A percentile compares a stretch with the other conserved stretches of the same genome.
Conservation (phyloP, 768 basidiomycete species). For the Amanita muscaria region DNA sequence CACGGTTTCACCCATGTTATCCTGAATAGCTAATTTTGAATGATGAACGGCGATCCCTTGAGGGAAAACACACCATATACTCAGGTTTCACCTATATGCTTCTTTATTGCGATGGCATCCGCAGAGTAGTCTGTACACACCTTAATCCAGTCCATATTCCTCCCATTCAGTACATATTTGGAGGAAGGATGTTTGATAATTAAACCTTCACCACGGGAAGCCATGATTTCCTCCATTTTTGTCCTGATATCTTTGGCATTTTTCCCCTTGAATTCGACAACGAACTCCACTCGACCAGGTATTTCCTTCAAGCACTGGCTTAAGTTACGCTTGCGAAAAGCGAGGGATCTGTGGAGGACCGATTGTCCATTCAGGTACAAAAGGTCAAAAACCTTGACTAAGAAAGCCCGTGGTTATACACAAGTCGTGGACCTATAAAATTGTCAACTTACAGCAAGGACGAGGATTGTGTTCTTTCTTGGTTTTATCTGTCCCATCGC, state of each 20-base stretch:
- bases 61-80: constrained; percentile 53
- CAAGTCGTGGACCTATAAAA: no score
- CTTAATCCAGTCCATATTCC: constrained; percentile 93
- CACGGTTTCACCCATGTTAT: constrained; percentile 87
- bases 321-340: constrained; percentile 74
- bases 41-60: neutral
- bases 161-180: constrained; percentile 77
- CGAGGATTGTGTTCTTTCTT: constrained; percentile 67
- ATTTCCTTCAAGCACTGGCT: constrained; percentile 57
- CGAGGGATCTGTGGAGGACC: constrained; percentile 61
- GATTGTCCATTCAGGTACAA: constrained; percentile 82
- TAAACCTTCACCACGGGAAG: constrained; percentile 81
- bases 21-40: constrained; percentile 31
- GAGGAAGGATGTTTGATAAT: constrained; percentile 82
- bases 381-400: constrained; percentile 96
- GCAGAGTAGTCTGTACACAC: constrained; percentile 24
- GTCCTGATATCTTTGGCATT: constrained; percentile 74
- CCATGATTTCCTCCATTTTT: constrained; percentile 79
- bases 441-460: constrained; percentile 76
- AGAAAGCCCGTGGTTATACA: neutral
- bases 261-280: constrained; percentile 61
- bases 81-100: constrained; percentile 67
- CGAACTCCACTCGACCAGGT: constrained; percentile 75
- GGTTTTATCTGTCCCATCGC: constrained; percentile 45
- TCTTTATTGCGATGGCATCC: neutral